Evolutionary conservation across 108 stramenopile genomes (phyloP).

Genomic region (Skeletonema tropicum): DNA sequence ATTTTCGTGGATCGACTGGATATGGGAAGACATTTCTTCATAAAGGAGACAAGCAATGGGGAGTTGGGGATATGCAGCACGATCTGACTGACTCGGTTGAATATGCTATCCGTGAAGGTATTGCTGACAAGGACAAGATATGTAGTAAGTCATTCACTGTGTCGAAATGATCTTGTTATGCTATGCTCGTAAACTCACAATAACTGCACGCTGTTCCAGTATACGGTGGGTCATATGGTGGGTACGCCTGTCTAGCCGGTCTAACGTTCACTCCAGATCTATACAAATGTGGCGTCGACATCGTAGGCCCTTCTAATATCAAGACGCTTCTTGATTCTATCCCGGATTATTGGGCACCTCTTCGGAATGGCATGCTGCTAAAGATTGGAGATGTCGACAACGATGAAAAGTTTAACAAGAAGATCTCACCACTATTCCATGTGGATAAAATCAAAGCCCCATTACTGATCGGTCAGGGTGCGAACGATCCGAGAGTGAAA

Average conservation of each 20-base stretch:
- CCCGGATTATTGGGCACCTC: slow-evolving; percentile 67
- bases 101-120: slow-evolving; percentile 63
- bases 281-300: slow-evolving; percentile 70
- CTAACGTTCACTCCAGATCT: slow-evolving; percentile 69
- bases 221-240: slow-evolving; percentile 68
- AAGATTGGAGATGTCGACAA: slow-evolving; percentile 71
- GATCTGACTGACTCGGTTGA: slow-evolving; percentile 65
- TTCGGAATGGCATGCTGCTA: slow-evolving; percentile 60
- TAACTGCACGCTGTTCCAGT: neutral
- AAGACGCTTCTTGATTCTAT: slow-evolving; percentile 64
- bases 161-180: neutral
- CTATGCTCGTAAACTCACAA: neutral
- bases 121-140: slow-evolving; percentile 61
- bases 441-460: slow-evolving; percentile 69
- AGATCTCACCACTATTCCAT: slow-evolving; percentile 71
- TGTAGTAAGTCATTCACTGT: slow-evolving; percentile 25
- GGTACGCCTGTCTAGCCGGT: slow-evolving; percentile 67
- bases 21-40: slow-evolving; percentile 68
- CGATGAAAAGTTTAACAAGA: slow-evolving; percentile 63
- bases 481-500: slow-evolving; percentile 72
- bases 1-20: slow-evolving; percentile 66
- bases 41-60: slow-evolving; percentile 70
- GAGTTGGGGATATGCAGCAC: slow-evolving; percentile 71
- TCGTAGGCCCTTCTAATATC: slow-evolving; percentile 69
- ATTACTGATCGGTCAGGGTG: slow-evolving; percentile 71